These are phyloP conservation scores for Tricholoma sp. DNA, from an alignment of 768 basidiomycete genomes.

Conservation along the genomic window DNA sequence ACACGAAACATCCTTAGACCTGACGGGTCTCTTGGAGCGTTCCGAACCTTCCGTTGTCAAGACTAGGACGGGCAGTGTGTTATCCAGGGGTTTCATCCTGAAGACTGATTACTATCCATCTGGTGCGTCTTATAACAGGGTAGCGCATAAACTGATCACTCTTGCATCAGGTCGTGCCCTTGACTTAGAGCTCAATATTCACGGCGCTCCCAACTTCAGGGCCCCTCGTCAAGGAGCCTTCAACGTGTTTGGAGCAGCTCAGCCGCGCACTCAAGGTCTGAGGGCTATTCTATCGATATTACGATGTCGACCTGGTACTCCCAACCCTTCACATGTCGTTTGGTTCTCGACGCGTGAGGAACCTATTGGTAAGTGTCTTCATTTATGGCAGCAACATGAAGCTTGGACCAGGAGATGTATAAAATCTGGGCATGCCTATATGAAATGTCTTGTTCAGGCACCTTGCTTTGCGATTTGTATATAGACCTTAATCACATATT, in stretches of 20 bases:
- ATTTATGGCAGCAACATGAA: not conserved
- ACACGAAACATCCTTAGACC: constrained; percentile 41
- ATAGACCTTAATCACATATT: constrained; percentile 8
- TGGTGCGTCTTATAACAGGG: constrained; percentile 31
- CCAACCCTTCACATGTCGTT: constrained; percentile 69
- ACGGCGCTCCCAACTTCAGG: constrained; percentile 95
- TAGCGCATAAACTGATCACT: not conserved
- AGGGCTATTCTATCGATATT: constrained; percentile 86
- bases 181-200: constrained; percentile 85
- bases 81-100: constrained; percentile 85
- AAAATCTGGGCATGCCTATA: not conserved
- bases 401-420: not conserved
- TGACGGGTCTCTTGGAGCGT: constrained; percentile 57
- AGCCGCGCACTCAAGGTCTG: constrained; percentile 89
- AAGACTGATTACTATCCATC: constrained; percentile 91
- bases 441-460: not conserved
- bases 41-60: constrained; percentile 76
- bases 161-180: constrained; percentile 66
- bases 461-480: not conserved
- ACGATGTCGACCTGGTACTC: constrained; percentile 60
- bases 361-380: constrained; percentile 67
- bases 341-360: constrained; percentile 99
- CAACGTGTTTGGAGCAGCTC: constrained; percentile 94
- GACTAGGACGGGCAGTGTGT: constrained; percentile 75
- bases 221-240: constrained; percentile 72